phyloP scores from a whole-genome alignment of 371 early-diverging fungal genomes.

The Apophysomyces trapeziformis region DNA sequence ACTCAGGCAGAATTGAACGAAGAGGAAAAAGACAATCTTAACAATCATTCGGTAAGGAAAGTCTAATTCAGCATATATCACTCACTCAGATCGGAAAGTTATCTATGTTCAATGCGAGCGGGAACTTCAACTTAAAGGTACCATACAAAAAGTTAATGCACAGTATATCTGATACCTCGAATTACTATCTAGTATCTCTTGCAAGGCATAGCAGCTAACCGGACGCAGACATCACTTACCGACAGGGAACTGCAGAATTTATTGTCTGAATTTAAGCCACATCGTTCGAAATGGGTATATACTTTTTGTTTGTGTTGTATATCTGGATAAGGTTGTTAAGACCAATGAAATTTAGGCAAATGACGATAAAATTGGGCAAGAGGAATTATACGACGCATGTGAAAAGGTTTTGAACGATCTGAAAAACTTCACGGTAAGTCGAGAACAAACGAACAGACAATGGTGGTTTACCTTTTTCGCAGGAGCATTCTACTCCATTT shows the following conservation, averaged over 20 bases:
- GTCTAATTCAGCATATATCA: background rate
- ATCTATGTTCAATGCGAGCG: slow-evolving; percentile 54
- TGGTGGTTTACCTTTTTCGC: slow-evolving; percentile 16
- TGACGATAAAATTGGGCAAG: slow-evolving; percentile 90
- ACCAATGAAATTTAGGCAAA: slow-evolving; percentile 56
- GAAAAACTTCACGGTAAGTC: slow-evolving; percentile 69
- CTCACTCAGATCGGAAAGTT: slow-evolving; percentile 24
- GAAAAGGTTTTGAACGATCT: slow-evolving; percentile 87
- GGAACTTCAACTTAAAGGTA: slow-evolving; percentile 64
- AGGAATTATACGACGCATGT: slow-evolving; percentile 87
- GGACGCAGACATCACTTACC: slow-evolving; percentile 65
- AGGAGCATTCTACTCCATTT: slow-evolving; percentile 89
- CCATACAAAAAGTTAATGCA: background rate
- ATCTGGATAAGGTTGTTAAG: background rate
- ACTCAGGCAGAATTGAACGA: slow-evolving; percentile 59
- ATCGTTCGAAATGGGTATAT: slow-evolving; percentile 86
- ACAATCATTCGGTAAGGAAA: slow-evolving; percentile 28
- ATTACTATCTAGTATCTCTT: slow-evolving; percentile 63
- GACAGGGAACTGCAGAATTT: slow-evolving; percentile 78
- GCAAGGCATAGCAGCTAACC: slow-evolving; percentile 75
- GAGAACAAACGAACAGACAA: background rate
- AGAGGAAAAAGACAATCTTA: slow-evolving; percentile 54
- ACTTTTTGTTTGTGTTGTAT: background rate
- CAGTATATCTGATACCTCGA: background rate
- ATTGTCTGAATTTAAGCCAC: slow-evolving; percentile 84